A percentile compares a stretch with the other conserved stretches of the same genome.
phyloP scores from a whole-genome alignment of 2,329 filamentous ascomycete genomes.

The Ramularia collo-cygni region DNA sequence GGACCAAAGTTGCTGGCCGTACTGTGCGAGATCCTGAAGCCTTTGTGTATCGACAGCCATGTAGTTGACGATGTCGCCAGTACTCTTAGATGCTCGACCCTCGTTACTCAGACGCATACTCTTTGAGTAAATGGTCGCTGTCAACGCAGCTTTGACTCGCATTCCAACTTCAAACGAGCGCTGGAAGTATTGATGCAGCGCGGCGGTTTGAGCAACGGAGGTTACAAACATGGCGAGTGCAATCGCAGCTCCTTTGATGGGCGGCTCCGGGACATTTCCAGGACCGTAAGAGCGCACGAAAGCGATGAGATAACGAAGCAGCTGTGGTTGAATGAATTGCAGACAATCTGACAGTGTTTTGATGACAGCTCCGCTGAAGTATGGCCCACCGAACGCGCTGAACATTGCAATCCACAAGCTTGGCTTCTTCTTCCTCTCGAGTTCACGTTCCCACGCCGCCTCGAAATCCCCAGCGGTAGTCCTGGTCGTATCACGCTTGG shows the following conservation, averaged over 20 bases:
- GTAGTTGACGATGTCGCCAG: constrained; percentile 97
- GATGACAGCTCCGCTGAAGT: constrained; percentile 72
- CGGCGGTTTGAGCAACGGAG: constrained; percentile 78
- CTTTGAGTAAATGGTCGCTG: constrained; percentile 88
- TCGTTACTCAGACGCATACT: constrained; percentile 87
- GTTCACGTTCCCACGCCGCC: constrained; percentile 67
- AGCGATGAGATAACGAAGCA: constrained; percentile 73
- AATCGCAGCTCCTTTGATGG: constrained; percentile 78
- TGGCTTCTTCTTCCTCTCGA: constrained; percentile 61
- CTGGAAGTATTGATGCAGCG: constrained; percentile 97
- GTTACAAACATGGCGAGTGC: constrained; percentile 87
- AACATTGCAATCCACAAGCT: constrained; percentile 84
- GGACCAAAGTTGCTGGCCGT: constrained; percentile 91
- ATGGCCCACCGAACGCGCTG: constrained; percentile 77
- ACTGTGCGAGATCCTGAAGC: constrained; percentile 89
- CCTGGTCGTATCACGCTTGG: constrained; percentile 71
- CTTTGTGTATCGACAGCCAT: constrained; percentile 98
- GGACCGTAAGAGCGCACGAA: constrained; percentile 72
- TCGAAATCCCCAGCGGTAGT: constrained; percentile 65
- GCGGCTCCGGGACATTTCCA: constrained; percentile 60
- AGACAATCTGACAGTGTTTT: constrained; percentile 83
- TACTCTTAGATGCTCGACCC: constrained; percentile 79
- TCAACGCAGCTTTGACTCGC: constrained; percentile 87
- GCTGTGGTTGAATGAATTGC: constrained; percentile 84
- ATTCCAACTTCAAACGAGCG: constrained; percentile 91